Conservation (phyloP, 306 rosid species). For the Styphnolobium japonicum region DNA sequence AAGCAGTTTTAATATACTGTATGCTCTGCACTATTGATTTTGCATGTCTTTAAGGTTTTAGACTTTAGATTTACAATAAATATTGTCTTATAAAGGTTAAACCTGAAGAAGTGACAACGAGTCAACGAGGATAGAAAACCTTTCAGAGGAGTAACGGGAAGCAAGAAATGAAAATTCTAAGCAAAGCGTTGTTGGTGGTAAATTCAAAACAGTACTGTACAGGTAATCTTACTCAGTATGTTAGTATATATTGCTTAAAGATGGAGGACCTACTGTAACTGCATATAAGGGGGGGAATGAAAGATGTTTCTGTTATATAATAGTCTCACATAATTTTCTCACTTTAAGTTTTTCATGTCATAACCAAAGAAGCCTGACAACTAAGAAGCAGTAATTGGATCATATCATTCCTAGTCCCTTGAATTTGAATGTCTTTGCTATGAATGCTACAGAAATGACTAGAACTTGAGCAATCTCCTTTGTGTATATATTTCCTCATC, state of each 20-base stretch:
- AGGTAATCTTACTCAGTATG: slow-evolving; percentile 48
- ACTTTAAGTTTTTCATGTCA: not conserved
- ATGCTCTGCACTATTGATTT: not conserved
- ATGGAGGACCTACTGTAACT: too few relatives aligned
- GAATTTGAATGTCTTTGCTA: slow-evolving; percentile 11
- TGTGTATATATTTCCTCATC: not conserved
- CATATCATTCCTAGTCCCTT: slow-evolving; percentile 3
- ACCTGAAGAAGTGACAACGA: slow-evolving; percentile 92
- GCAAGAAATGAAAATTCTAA: slow-evolving; percentile 68
- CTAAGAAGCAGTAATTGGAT: slow-evolving; percentile 10
- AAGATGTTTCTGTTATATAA: not conserved
- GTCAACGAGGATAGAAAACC: slow-evolving; percentile 74
- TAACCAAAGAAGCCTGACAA: slow-evolving; percentile 2
- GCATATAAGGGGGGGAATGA: not conserved
- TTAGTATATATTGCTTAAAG: not conserved
- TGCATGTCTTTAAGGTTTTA: not conserved
- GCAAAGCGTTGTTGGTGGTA: slow-evolving; percentile 65
- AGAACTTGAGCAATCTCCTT: slow-evolving; percentile 7
- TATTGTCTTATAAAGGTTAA: slow-evolving; percentile 61
- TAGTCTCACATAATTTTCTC: not conserved
- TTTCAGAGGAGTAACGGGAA: slow-evolving; percentile 69
- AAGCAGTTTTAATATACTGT: not conserved
- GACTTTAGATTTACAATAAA: not conserved
- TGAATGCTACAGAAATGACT: slow-evolving; percentile 3
- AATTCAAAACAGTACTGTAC: slow-evolving; percentile 59